Percentiles rank a stretch among this genome's conserved stretches.
These are phyloP conservation scores for Lunularia cruciata DNA, from an alignment of 225 moss, liverwort and hornwort species.

Conservation along the genomic window DNA sequence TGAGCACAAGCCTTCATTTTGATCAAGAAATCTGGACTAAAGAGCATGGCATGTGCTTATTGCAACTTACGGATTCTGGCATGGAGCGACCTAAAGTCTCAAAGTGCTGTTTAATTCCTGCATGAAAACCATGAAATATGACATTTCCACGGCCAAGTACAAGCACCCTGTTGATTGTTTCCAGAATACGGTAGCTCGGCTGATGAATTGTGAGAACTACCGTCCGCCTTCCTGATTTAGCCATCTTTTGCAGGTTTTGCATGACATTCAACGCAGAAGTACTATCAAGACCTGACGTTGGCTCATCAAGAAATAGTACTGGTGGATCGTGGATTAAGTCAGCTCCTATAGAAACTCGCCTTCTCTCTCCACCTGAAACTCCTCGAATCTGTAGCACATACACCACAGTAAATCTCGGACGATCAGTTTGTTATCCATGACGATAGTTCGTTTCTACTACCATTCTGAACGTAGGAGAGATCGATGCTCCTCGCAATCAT, in stretches of 20 bases:
- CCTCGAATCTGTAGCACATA: slow-evolving; percentile 39
- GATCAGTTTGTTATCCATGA: no score
- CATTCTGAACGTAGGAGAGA: no score
- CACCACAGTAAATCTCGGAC: no score
- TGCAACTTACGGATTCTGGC: slow-evolving; percentile 37
- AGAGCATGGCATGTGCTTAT: background rate
- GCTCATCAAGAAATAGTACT: slow-evolving; percentile 50
- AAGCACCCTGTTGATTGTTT: slow-evolving; percentile 44
- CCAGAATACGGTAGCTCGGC: slow-evolving; percentile 50
- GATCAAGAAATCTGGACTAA: no score
- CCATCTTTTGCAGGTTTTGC: slow-evolving; percentile 45
- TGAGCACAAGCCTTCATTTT: no score
- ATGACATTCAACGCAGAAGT: slow-evolving; percentile 46
- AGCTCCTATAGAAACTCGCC: slow-evolving; percentile 45
- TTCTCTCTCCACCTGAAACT: slow-evolving; percentile 49
- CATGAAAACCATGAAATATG: slow-evolving; percentile 34
- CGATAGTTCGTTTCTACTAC: no score
- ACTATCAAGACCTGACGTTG: slow-evolving; percentile 50
- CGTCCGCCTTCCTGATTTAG: slow-evolving; percentile 42
- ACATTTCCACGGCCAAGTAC: slow-evolving; percentile 45
- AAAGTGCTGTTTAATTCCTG: slow-evolving; percentile 38
- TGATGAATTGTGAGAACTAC: slow-evolving; percentile 49
- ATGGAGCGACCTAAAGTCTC: slow-evolving; percentile 35
- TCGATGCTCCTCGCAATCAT: no score
- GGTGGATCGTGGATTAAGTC: slow-evolving; percentile 53